These are phyloP conservation scores for Pseudogymnoascus destructans DNA, from an alignment of 2,329 filamentous ascomycete species.

Conservation along the genomic window DNA sequence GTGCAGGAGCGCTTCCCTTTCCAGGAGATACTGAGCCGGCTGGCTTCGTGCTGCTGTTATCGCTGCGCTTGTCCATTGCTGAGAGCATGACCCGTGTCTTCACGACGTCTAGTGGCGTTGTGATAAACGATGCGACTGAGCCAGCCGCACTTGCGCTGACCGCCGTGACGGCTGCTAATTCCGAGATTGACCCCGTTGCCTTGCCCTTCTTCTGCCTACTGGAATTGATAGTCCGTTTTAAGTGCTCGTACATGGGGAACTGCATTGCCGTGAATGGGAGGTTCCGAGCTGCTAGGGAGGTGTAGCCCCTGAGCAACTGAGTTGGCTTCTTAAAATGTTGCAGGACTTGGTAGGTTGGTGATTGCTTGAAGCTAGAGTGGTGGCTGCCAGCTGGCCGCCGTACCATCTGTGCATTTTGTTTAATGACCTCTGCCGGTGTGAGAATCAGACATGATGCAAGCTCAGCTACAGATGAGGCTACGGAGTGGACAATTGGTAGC, in stretches of 20 bases:
- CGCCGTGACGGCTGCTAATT: conserved; percentile 60
- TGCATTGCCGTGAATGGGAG: conserved; percentile 79
- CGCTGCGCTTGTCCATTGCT: conserved; percentile 31
- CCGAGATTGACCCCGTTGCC: conserved; percentile 33
- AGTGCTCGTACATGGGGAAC: conserved; percentile 72
- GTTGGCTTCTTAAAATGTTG: conserved; percentile 42
- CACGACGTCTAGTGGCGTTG: conserved; percentile 78
- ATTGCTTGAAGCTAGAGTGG: conserved; percentile 35
- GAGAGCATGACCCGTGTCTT: conserved; percentile 83
- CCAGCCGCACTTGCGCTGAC: conserved; percentile 62
- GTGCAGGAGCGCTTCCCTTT: conserved; percentile 17
- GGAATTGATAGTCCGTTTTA: conserved; percentile 41
- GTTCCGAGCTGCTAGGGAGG: conserved; percentile 68
- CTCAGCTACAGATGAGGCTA: conserved; percentile 65
- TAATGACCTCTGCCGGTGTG: conserved; percentile 80
- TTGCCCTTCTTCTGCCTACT: conserved; percentile 28
- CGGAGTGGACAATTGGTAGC: conserved; percentile 55
- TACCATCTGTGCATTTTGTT: conserved; percentile 87
- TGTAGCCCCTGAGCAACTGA: conserved; percentile 57
- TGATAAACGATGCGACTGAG: conserved; percentile 62
- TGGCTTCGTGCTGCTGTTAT: background rate
- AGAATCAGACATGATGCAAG: conserved; percentile 76
- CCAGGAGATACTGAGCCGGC: conserved; percentile 8
- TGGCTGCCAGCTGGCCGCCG: conserved; percentile 26
- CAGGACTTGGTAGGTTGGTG: conserved; percentile 40